Evolutionary conservation across 2,329 filamentous ascomycete species (phyloP).

Genomic region (Fusarium irregulare): DNA sequence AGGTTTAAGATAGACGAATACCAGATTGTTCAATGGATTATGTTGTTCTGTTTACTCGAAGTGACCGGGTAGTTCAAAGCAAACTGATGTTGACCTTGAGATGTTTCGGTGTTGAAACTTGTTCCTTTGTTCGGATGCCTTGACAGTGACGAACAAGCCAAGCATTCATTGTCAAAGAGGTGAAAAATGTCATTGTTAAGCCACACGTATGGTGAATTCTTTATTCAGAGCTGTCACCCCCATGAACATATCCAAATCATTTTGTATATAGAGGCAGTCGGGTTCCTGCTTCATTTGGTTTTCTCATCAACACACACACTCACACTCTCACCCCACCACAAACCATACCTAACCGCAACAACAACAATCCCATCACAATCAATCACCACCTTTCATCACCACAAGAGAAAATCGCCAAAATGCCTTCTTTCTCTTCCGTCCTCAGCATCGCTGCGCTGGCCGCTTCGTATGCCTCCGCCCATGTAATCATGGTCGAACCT

Average conservation of each 20-base stretch:
- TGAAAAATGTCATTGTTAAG: neutral
- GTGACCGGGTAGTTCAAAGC: neutral
- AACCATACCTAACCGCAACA: neutral
- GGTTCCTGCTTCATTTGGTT: neutral
- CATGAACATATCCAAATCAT: neutral
- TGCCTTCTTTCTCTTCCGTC: constrained; percentile 9
- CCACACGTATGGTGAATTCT: neutral
- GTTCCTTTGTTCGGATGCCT: neutral
- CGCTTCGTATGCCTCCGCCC: constrained; percentile 6
- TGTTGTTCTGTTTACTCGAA: no score
- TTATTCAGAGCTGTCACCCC: neutral
- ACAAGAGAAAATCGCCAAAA: neutral
- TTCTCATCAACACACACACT: neutral
- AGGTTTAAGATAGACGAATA: no score
- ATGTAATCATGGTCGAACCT: constrained; percentile 46
- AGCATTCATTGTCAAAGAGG: neutral
- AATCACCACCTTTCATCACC: neutral
- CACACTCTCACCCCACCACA: neutral
- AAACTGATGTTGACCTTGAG: fast-evolving
- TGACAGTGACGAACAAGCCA: neutral
- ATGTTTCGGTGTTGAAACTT: neutral
- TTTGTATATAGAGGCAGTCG: neutral
- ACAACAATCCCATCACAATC: neutral
- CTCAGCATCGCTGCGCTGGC: constrained; percentile 12
- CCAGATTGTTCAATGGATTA: no score